Base-by-base conservation (phyloP, 2,329 filamentous ascomycete species). In the Fusarium redolens region DNA sequence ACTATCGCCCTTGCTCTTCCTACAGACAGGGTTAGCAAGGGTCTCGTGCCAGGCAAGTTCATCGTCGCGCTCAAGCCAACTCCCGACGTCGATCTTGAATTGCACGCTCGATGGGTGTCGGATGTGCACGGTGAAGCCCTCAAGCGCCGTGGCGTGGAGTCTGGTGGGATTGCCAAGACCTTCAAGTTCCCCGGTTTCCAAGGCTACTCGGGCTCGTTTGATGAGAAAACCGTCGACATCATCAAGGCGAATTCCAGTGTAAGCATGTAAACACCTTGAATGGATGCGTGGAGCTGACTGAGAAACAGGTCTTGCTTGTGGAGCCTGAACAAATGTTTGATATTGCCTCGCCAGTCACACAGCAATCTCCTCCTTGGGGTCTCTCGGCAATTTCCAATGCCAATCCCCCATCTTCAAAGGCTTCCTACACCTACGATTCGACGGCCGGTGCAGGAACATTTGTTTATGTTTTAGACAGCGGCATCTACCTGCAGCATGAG, bases 391-490 rank as follows among this genome's bases (percentile, higher is more conserved):
- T 69, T 14, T 69, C 66, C 7, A 62, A 68, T 3, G 58, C 68
- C 40, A 56, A 71, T 0, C 69, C 69, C 1, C 62, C 62, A 7
- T 38, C 40, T 22, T 55, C 57, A 1, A 63, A 37, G 7, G 52
- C 47, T 1, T 52, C 52, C 0, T 71, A 71, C 4, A 63, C 41
- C 3, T 71, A 64, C n/a, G 69, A 71, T 9, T 67, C 62, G 0
- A 68, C 62, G 4, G 62, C 69, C 0, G 69, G 69, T 3, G 25
- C 35, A 20, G 69, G 62, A 1, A 52, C 15, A 1, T 71, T 71
- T 33, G 65, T 33, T 4, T 71, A 71, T 3, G 35, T 71, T 1
- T 35, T 71, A 1, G 69, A 71, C 10, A 71, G 68, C 8, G 69
- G 69, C 0, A 14, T 71, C 3, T 38, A 30, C 18, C 45, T 51